Conservation (phyloP, 805 yeast species). For the Blastobotrys muscicola region DNA sequence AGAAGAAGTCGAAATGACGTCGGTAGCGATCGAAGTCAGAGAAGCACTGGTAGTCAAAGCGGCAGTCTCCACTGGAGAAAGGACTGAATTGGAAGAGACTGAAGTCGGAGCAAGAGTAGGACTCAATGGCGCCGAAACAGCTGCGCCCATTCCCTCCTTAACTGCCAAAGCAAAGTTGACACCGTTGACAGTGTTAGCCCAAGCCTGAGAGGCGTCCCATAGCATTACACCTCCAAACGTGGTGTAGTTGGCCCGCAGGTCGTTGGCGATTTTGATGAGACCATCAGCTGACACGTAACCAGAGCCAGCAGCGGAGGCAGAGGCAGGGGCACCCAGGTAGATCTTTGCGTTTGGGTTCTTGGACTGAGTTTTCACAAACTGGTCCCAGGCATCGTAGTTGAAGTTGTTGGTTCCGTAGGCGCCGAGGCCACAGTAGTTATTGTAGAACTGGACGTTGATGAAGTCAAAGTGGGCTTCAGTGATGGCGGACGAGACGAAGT, state of each 20-base stretch:
- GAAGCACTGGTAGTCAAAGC: conserved; percentile 10
- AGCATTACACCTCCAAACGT: conserved; percentile 57
- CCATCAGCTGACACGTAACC: conserved; percentile 37
- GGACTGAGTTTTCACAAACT: conserved; percentile 35
- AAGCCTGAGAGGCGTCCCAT: conserved; percentile 69
- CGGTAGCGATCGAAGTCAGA: no score
- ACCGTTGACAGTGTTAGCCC: conserved; percentile 33
- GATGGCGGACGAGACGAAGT: conserved; percentile 33
- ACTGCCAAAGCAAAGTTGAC: conserved; percentile 37
- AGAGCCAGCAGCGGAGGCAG: conserved; percentile 40
- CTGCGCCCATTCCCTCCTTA: conserved; percentile 32
- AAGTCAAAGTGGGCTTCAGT: conserved; percentile 42
- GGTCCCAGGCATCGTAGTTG: conserved; percentile 42
- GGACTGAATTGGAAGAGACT: conserved; percentile 11
- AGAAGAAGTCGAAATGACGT: no score
- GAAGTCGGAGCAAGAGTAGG: conserved; percentile 9
- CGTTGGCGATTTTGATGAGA: conserved; percentile 28
- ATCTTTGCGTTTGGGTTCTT: conserved; percentile 45
- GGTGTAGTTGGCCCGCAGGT: conserved; percentile 12
- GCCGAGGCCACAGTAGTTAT: conserved; percentile 39
- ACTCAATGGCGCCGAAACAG: conserved; percentile 4
- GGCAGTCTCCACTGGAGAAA: conserved; percentile 12
- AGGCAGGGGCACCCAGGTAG: conserved; percentile 57
- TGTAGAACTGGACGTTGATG: conserved; percentile 58
- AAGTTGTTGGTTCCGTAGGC: conserved; percentile 16